phyloP scores from a whole-genome alignment of 805 yeast species.

The Pichia membranifaciens region DNA sequence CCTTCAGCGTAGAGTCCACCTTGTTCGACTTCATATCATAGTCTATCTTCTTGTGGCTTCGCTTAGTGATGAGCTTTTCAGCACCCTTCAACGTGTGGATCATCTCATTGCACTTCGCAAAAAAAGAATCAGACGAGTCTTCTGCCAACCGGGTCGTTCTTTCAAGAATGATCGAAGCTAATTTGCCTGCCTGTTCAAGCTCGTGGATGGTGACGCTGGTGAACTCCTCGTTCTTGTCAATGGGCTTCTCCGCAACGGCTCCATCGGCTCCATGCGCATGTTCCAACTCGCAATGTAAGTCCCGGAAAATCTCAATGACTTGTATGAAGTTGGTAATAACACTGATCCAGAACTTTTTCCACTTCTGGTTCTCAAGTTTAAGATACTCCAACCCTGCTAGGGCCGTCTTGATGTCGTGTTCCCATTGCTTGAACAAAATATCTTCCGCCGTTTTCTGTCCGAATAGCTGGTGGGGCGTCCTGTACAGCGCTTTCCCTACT shows the following conservation, averaged over 20 bases:
- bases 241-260: background rate
- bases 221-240: conserved; percentile 26
- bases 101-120: conserved; percentile 36
- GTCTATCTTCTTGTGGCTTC: conserved; percentile 39
- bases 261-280: conserved; percentile 22
- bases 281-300: conserved; percentile 26
- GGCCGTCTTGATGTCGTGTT: conserved; percentile 37
- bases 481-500: conserved; percentile 30
- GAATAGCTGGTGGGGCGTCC: conserved; percentile 34
- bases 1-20: conserved; percentile 34
- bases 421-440: conserved; percentile 36
- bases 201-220: conserved; percentile 27
- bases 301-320: conserved; percentile 29
- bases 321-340: conserved; percentile 32
- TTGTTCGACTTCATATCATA: conserved; percentile 34
- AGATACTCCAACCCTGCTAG: conserved; percentile 41
- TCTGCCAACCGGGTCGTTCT: conserved; percentile 22
- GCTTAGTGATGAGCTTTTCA: conserved; percentile 37
- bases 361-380: conserved; percentile 26
- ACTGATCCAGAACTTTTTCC: conserved; percentile 23
- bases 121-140: conserved; percentile 26
- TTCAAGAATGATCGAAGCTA: conserved; percentile 23
- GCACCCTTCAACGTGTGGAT: conserved; percentile 31
- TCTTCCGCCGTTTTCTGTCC: conserved; percentile 34
- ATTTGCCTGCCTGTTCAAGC: conserved; percentile 25